Base-by-base conservation (phyloP, 192 early-diverging fungal species). In the Backusella westeae region DNA sequence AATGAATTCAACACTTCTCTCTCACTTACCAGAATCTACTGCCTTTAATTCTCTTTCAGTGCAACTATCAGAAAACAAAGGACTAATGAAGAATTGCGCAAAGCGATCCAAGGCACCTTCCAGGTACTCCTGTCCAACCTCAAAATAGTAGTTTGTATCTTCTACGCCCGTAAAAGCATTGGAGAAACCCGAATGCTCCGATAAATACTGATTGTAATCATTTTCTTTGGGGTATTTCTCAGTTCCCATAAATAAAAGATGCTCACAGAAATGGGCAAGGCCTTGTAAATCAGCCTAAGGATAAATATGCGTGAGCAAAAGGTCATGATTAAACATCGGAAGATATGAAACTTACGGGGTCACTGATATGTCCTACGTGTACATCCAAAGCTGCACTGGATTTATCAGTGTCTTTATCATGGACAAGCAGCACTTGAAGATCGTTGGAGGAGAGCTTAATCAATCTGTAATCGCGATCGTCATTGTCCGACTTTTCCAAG, bases 41-140 rank as follows among this genome's bases (percentile, higher is more conserved):
- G 98, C 98, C 6, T 89, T 85, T 76, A 98, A 83, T 84, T 99
- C 98, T 66, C 97, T 90, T 53, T 99, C 98, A 14, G 93, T 96
- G 80, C 95, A 96, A 69, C 88, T 89, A 21, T 91, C 90, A 34
- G 89, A 87, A 83, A 98, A 98, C 65, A 97, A 89, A 41, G 98
- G 97, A 32, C 87, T 85, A 38, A 96, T 95, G 77, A 99, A 99
- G 81, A 98, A 99, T 80, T 97, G 93, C 10, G 95, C 89, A 78
- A 96, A 96, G 39, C 86, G 83, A 76, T 90, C 90, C 35, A 91
- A 71, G 29, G 90, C 86, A 19, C 86, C 86, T 67, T 90, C 86
- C 65, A 92, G 75, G 69, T 85, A 73, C 35, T 84, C 84, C 67
- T 90, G 86, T 19, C 83, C 87, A 19, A 95, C 92, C 52, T 94